These are phyloP conservation scores for Phaffomyces opuntiae DNA, from an alignment of 805 yeast genomes.

Conservation along the genomic window DNA sequence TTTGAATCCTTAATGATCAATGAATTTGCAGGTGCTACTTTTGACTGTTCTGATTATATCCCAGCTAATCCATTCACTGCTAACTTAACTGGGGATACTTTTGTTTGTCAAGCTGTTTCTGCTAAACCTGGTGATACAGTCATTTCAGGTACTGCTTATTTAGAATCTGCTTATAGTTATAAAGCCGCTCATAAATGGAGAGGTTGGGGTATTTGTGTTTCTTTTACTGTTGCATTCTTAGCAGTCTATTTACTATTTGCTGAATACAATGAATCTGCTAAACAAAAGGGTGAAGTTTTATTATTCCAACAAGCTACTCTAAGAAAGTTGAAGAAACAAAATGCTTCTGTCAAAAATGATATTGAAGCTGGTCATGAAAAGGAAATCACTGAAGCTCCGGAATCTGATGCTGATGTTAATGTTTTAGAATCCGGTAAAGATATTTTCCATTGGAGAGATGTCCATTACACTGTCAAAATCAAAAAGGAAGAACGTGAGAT, in stretches of 20 bases:
- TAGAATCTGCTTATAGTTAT: conserved; percentile 38
- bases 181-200: conserved; percentile 48
- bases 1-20: conserved; percentile 50
- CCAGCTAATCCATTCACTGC: conserved; percentile 28
- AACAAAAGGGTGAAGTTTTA: conserved; percentile 65
- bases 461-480: conserved; percentile 62
- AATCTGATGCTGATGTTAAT: conserved; percentile 17
- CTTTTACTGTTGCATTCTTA: conserved; percentile 47
- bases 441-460: conserved; percentile 72
- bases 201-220: conserved; percentile 54
- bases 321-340: conserved; percentile 37
- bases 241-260: conserved; percentile 43
- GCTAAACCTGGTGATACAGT: conserved; percentile 40
- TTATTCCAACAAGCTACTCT: conserved; percentile 48
- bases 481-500: conserved; percentile 54
- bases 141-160: conserved; percentile 47
- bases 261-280: conserved; percentile 54
- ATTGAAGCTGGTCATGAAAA: conserved; percentile 24
- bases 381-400: conserved; percentile 19
- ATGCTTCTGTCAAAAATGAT: conserved; percentile 21
- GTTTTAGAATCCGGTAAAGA: conserved; percentile 33
- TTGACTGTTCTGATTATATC: conserved; percentile 39
- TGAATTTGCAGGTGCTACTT: conserved; percentile 39
- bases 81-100: conserved; percentile 23
- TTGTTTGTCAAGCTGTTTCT: conserved; percentile 52